Evolutionary conservation across 2,329 filamentous ascomycete species (phyloP).

Genomic region (Botryotinia calthae): DNA sequence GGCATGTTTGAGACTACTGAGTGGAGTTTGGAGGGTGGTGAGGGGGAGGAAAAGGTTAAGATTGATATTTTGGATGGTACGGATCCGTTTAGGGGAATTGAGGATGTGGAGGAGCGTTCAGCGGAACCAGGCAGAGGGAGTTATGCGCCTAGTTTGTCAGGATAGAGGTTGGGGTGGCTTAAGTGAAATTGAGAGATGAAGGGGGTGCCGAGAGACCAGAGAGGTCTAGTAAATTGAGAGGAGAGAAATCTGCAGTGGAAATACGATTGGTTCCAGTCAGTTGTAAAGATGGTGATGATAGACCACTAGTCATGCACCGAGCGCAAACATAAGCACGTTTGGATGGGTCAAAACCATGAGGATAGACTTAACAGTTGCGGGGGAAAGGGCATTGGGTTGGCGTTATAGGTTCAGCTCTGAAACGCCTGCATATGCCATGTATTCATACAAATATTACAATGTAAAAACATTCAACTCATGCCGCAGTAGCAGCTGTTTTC

Average conservation of each 20-base stretch:
- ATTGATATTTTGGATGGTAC: constrained; percentile 72
- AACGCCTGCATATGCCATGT: constrained; percentile 34
- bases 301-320: background rate
- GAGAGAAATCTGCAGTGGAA: background rate
- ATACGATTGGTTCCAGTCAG: background rate
- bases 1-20: constrained; percentile 79
- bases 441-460: constrained; percentile 35
- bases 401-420: constrained; percentile 28
- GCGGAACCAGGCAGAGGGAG: constrained; percentile 40
- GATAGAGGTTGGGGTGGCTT: constrained; percentile 18
- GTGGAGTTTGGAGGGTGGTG: constrained; percentile 70
- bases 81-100: constrained; percentile 63
- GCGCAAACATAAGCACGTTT: background rate
- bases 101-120: constrained; percentile 45
- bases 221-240: background rate
- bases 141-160: constrained; percentile 37
- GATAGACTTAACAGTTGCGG: constrained; percentile 19
- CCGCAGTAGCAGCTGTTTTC: constrained; percentile 20
- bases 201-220: constrained; percentile 9
- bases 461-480: constrained; percentile 28
- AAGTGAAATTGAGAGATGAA: background rate
- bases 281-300: background rate
- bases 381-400: constrained; percentile 17
- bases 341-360: background rate
- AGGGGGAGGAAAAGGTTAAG: constrained; percentile 56